Conservation (phyloP, 1,284 basidiomycete genomes). For the Pseudozyma flocculosa region DNA sequence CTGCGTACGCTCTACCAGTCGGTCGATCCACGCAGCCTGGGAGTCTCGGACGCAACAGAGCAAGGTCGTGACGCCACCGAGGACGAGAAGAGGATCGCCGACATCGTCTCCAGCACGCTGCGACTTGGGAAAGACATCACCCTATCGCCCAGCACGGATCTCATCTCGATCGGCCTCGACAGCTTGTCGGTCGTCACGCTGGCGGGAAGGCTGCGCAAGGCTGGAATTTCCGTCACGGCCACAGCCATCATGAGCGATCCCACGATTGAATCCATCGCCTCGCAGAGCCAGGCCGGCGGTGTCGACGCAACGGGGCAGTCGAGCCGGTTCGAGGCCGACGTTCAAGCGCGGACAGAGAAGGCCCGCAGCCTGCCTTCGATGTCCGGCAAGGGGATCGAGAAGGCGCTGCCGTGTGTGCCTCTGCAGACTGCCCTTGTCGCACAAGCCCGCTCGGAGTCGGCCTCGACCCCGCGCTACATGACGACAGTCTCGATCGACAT, state of each 20-base stretch:
- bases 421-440: constrained; percentile 46
- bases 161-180: constrained; percentile 49
- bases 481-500: constrained; percentile 29
- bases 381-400: constrained; percentile 2
- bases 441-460: constrained; percentile 16
- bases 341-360: constrained; percentile 9
- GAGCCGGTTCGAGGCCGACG: constrained; percentile 4
- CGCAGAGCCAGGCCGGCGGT: not conserved
- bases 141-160: constrained; percentile 13
- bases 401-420: constrained; percentile 38
- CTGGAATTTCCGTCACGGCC: constrained; percentile 19
- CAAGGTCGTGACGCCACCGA: constrained; percentile 11
- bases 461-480: constrained; percentile 34
- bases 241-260: constrained; percentile 32
- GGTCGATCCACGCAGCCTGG: constrained; percentile 6
- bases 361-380: constrained; percentile 8
- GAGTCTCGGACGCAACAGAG: constrained; percentile 1
- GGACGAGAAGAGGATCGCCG: constrained; percentile 23
- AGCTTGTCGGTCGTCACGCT: constrained; percentile 48
- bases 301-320: not conserved
- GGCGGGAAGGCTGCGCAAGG: constrained; percentile 29
- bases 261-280: constrained; percentile 35
- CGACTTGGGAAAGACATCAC: constrained; percentile 9
- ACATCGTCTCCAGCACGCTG: constrained; percentile 9
- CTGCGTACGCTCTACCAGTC: constrained; percentile 26